Evolutionary conservation across 73 alveolate genomes (phyloP).

Genomic region (Symbiodinium natans): DNA sequence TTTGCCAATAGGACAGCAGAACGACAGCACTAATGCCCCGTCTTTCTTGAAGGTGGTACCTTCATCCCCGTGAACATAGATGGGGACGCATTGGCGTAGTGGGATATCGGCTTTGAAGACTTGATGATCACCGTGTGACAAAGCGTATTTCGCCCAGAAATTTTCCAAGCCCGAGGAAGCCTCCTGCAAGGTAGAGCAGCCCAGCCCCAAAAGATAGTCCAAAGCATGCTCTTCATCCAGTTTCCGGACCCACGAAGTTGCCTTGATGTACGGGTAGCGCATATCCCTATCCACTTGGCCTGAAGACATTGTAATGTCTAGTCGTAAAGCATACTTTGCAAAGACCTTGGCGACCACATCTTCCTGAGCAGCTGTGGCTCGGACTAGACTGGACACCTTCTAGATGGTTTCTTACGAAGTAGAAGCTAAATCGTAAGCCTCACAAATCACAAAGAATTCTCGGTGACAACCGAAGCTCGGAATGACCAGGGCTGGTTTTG

Average conservation of each 20-base stretch:
- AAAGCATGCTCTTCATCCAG: background rate
- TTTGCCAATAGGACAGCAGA: background rate
- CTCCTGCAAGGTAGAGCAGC: background rate
- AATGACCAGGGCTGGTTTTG: background rate
- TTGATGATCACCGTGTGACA: background rate
- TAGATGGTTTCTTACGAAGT: background rate
- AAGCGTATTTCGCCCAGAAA: constrained; percentile 2
- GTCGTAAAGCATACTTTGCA: constrained; percentile 14
- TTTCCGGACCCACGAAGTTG: background rate
- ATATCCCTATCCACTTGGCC: background rate
- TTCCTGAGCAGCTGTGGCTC: background rate
- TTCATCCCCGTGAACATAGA: constrained; percentile 52
- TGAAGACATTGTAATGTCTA: background rate
- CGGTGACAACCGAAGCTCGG: background rate
- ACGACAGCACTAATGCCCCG: background rate
- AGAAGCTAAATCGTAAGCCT: background rate
- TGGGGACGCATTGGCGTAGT: background rate
- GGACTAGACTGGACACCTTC: background rate
- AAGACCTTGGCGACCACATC: background rate
- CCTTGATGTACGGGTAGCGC: constrained; percentile 3
- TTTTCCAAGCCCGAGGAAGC: background rate
- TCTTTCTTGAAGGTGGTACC: constrained; percentile 35
- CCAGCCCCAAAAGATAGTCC: background rate
- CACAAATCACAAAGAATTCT: background rate
- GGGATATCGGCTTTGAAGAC: background rate